phyloP scores from a whole-genome alignment of 2,329 filamentous ascomycete genomes.

The Penicillium brevicompactum region DNA sequence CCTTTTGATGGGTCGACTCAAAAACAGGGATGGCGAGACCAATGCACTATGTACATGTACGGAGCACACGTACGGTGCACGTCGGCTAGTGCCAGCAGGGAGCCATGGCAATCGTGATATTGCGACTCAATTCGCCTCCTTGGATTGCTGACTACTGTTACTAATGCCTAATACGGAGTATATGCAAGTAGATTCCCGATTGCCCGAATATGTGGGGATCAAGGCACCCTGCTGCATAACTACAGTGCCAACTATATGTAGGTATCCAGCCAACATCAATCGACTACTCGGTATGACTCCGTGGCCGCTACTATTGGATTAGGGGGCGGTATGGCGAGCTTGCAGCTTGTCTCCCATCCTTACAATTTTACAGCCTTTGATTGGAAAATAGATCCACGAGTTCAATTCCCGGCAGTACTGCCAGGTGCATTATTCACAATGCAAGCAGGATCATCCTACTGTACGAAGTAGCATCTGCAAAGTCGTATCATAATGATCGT shows the following conservation, averaged over 20 bases:
- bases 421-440: conserved; percentile 4
- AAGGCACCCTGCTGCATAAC: neutral
- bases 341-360: neutral
- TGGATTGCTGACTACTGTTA: neutral
- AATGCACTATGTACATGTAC: neutral
- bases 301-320: neutral
- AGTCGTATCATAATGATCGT: neutral
- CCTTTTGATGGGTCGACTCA: neutral
- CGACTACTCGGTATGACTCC: neutral
- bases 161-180: neutral
- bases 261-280: neutral
- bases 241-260: neutral
- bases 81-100: neutral
- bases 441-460: neutral
- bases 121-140: neutral
- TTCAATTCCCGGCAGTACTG: neutral
- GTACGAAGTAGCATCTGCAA: neutral
- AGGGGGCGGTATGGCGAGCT: neutral
- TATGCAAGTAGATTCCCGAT: neutral
- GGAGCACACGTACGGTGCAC: neutral
- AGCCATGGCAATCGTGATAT: neutral
- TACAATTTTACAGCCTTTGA: neutral
- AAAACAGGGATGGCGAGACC: neutral
- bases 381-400: neutral
- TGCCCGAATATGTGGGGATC: neutral